phyloP scores from a whole-genome alignment of 257 asterid genomes.

The Nicotiana tabacum region DNA sequence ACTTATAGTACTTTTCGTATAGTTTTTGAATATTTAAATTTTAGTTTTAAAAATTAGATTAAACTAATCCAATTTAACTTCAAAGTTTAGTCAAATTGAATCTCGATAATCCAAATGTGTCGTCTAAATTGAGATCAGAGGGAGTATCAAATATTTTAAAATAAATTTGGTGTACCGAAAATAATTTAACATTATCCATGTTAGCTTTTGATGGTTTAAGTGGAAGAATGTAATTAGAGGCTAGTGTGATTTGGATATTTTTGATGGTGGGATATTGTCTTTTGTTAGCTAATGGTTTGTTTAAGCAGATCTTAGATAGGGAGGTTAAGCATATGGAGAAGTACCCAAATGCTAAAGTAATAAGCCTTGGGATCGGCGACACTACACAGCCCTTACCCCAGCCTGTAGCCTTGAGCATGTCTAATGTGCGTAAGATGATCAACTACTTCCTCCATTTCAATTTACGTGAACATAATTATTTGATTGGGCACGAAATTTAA shows the following conservation, averaged over 20 bases:
- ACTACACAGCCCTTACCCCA: constrained; percentile 80
- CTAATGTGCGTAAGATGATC: constrained; percentile 48
- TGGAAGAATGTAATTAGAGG: not conserved
- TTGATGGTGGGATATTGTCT: not conserved
- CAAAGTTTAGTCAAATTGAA: too few relatives aligned
- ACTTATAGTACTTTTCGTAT: too few relatives aligned
- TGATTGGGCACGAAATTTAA: too few relatives aligned
- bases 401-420: constrained; percentile 62
- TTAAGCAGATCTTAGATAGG: constrained; percentile 46
- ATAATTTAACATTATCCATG: not conserved
- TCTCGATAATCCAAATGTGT: too few relatives aligned
- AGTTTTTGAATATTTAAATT: too few relatives aligned
- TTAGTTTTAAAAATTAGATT: too few relatives aligned
- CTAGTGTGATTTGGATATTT: not conserved
- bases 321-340: constrained; percentile 48
- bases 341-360: constrained; percentile 68
- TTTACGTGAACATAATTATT: too few relatives aligned
- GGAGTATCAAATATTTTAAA: too few relatives aligned
- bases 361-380: constrained; percentile 90
- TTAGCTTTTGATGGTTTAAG: not conserved
- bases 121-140: too few relatives aligned
- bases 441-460: not conserved
- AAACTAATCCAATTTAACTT: too few relatives aligned
- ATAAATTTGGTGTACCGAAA: not conserved
- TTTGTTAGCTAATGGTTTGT: not conserved